These are phyloP conservation scores for Pseudoscleropodium purum DNA, from an alignment of 225 moss, liverwort and hornwort species.

Conservation along the genomic window DNA sequence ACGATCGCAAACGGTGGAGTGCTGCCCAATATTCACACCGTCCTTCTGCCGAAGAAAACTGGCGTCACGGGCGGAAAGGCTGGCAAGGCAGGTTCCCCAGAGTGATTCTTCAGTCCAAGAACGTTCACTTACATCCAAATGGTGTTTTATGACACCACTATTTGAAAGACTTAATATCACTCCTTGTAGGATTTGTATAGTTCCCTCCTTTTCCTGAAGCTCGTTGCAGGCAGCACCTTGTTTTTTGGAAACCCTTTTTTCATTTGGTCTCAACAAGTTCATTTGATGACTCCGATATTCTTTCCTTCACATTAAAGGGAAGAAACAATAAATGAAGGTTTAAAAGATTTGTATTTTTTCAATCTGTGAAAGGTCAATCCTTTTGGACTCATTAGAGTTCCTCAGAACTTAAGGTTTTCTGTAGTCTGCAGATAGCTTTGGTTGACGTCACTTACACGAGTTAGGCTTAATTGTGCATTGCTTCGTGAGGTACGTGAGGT, in stretches of 20 bases:
- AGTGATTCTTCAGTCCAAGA: neutral
- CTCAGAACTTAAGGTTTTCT: neutral
- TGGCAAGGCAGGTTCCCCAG: conserved; percentile 19
- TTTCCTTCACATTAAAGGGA: neutral
- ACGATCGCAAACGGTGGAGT: conserved; percentile 42
- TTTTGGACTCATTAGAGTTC: neutral
- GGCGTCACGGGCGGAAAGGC: neutral
- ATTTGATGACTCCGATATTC: no score
- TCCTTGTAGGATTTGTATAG: neutral
- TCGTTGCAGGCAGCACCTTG: neutral
- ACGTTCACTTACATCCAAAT: neutral
- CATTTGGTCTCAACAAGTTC: neutral
- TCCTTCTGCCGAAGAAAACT: conserved; percentile 32
- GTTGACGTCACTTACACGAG: no score
- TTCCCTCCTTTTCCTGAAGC: no score
- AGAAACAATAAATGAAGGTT: neutral
- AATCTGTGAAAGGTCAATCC: no score
- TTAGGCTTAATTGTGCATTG: neutral
- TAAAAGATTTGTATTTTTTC: accelerated
- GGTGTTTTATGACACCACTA: conserved; percentile 48
- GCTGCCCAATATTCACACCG: conserved; percentile 31
- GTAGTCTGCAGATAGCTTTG: neutral
- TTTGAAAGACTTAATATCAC: neutral
- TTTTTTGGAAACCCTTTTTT: neutral
- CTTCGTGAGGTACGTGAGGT: neutral